A percentile compares a stretch with the other conserved stretches of the same genome.
These are phyloP conservation scores for Monilinia fructicola DNA, from an alignment of 2,329 filamentous ascomycete genomes.

Conservation along the genomic window DNA sequence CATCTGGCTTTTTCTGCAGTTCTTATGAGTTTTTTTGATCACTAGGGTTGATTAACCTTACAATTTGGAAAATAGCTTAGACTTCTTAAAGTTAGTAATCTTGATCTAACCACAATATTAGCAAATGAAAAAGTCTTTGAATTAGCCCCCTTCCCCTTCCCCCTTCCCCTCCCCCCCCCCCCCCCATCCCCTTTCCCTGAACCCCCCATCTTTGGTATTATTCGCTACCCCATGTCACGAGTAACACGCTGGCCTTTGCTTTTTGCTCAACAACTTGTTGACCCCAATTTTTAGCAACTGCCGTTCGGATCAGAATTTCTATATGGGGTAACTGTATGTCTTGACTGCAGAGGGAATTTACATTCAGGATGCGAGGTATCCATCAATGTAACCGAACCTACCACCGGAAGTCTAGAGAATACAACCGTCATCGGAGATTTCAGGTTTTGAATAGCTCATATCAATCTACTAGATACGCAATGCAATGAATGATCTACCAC, in stretches of 20 bases:
- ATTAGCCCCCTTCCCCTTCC: too few relatives aligned
- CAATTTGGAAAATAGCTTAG: background rate
- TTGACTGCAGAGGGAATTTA: background rate
- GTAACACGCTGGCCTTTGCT: background rate
- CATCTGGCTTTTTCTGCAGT: background rate
- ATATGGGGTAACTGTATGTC: background rate
- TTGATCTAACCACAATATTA: background rate
- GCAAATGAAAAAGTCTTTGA: too few relatives aligned
- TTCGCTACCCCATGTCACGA: background rate
- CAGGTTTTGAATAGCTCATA: background rate
- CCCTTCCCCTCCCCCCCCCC: background rate
- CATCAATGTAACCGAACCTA: background rate
- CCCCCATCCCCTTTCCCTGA: background rate
- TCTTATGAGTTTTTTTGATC: background rate
- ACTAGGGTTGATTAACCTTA: background rate
- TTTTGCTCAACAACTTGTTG: background rate
- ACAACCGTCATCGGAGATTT: background rate
- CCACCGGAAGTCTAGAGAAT: background rate
- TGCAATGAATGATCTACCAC: background rate
- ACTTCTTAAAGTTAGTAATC: background rate
- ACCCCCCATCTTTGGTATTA: background rate
- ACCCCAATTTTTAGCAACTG: background rate
- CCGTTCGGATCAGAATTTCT: background rate
- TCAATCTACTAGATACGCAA: background rate
- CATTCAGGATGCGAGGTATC: background rate